Percentiles rank a stretch among this genome's conserved stretches.
phyloP scores from a whole-genome alignment of 176 grass and related monocot species.

The Aegilops sharonensis region DNA sequence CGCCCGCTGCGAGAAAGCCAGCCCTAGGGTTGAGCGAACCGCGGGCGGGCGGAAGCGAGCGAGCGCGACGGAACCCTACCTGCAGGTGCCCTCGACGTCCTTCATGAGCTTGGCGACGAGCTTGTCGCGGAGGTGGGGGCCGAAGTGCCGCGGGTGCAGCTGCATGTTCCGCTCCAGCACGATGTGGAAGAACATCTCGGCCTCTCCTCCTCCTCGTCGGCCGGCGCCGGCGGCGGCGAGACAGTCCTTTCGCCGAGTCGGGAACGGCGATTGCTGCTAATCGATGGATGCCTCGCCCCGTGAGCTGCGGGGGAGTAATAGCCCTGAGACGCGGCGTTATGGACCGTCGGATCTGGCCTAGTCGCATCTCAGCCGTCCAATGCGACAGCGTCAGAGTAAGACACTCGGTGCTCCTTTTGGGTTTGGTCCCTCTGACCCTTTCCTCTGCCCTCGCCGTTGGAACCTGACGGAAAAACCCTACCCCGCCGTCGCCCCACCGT shows the following conservation, averaged over 20 bases:
- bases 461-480: constrained; percentile 2
- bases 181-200: constrained; percentile 96
- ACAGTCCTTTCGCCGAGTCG: not conserved
- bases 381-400: not conserved
- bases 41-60: not conserved
- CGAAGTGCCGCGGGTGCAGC: constrained; percentile 94
- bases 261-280: not conserved
- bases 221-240: constrained; percentile 14
- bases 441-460: not conserved
- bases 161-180: constrained; percentile 97
- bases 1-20: constrained; percentile 51
- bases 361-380: not conserved
- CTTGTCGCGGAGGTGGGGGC: constrained; percentile 91
- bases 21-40: not conserved
- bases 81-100: constrained; percentile 98
- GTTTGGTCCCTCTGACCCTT: not conserved
- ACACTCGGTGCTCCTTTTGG: not conserved
- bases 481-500: not conserved
- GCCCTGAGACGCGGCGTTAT: not conserved
- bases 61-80: constrained; percentile 33
- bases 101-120: constrained; percentile 98
- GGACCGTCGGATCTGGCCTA: not conserved
- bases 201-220: not conserved
- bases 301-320: not conserved
- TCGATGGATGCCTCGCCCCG: not conserved